Conservation (phyloP, 495 filamentous ascomycete genomes). For the Tuber aestivum region DNA sequence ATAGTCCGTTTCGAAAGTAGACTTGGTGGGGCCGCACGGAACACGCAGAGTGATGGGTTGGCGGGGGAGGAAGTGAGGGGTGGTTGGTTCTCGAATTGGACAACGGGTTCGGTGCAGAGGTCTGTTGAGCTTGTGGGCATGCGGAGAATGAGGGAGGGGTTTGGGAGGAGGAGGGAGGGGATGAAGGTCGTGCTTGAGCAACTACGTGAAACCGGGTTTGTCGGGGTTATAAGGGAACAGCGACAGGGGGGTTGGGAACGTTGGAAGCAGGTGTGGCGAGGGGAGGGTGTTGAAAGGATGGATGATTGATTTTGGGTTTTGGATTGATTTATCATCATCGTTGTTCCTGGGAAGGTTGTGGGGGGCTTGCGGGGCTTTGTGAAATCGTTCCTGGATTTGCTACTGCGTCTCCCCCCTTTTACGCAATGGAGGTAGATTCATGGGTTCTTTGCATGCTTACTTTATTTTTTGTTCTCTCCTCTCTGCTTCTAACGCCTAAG, state of each 20-base stretch:
- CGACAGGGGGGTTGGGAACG: constrained; percentile 40
- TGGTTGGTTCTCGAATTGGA: constrained; percentile 66
- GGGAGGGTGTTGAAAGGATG: constrained; percentile 27
- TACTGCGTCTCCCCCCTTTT: neutral
- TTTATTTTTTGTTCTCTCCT: neutral
- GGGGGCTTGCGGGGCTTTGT: neutral
- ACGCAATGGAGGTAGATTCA: neutral
- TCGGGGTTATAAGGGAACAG: constrained; percentile 68
- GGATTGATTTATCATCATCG: neutral
- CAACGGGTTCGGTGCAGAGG: constrained; percentile 71
- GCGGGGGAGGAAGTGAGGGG: constrained; percentile 53
- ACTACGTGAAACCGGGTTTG: constrained; percentile 71
- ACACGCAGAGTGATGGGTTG: constrained; percentile 2
- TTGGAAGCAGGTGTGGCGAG: constrained; percentile 42
- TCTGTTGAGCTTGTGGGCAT: constrained; percentile 87
- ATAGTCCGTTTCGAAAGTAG: constrained; percentile 79
- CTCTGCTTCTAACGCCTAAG: neutral
- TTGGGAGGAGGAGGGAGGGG: constrained; percentile 83
- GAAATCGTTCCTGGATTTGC: neutral
- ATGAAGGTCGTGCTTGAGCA: constrained; percentile 93
- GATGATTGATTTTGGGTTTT: constrained; percentile 15
- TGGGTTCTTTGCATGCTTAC: neutral
- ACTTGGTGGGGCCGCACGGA: constrained; percentile 45
- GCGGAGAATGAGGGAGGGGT: constrained; percentile 71
- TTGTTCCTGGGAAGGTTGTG: neutral